phyloP scores from a whole-genome alignment of 2,329 filamentous ascomycete species.

The Stemphylium beticola region DNA sequence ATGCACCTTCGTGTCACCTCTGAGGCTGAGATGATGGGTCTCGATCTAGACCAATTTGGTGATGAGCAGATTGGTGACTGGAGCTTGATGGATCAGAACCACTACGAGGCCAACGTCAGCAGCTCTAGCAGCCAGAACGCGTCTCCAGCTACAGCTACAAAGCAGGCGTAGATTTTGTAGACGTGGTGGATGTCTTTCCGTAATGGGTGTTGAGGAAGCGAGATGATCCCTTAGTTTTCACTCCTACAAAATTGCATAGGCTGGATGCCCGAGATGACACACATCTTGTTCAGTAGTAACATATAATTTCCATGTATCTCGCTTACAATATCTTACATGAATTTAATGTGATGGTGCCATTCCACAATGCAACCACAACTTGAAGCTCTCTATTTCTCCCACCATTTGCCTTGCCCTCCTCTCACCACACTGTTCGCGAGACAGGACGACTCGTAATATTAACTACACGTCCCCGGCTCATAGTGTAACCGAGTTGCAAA shows the following conservation, averaged over 20 bases:
- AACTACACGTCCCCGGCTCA: background rate
- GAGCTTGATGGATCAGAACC: constrained; percentile 46
- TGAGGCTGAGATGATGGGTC: constrained; percentile 61
- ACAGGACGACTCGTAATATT: too few relatives aligned
- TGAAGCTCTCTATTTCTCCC: too few relatives aligned
- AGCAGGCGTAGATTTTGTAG: constrained; percentile 10
- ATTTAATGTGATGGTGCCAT: too few relatives aligned
- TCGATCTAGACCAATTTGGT: constrained; percentile 63
- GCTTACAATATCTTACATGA: too few relatives aligned
- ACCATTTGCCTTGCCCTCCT: too few relatives aligned
- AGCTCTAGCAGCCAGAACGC: constrained; percentile 34
- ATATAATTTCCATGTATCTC: too few relatives aligned
- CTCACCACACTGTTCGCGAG: too few relatives aligned
- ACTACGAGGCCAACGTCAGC: constrained; percentile 26
- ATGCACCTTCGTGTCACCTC: constrained; percentile 62
- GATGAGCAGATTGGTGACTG: constrained; percentile 65
- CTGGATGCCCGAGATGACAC: background rate
- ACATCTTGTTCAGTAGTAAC: too few relatives aligned
- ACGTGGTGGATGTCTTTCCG: background rate
- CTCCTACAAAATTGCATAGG: background rate
- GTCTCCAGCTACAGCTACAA: constrained; percentile 3
- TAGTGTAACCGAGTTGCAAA: background rate
- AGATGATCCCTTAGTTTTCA: background rate
- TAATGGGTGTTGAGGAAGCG: background rate
- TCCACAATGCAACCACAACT: too few relatives aligned